Percentiles rank a stretch among this genome's conserved stretches.
These are phyloP conservation scores for Dacryopinax primogenitus DNA, from an alignment of 768 basidiomycete species.

Conservation along the genomic window DNA sequence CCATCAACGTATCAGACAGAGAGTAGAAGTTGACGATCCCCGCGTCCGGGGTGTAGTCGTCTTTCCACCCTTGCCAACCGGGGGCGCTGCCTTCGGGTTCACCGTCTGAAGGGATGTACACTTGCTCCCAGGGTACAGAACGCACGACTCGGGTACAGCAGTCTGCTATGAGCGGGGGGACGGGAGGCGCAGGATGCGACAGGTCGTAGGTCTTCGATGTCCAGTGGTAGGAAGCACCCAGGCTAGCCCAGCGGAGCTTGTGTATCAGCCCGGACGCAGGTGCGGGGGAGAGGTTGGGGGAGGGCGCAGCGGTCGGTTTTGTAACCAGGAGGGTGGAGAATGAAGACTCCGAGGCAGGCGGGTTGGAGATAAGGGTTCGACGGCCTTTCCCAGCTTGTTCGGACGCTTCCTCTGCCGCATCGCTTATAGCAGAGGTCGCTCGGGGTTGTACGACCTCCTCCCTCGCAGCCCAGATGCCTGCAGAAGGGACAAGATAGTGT, in stretches of 20 bases:
- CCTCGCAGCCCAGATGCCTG: conserved; percentile 62
- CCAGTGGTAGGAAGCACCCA: conserved; percentile 97
- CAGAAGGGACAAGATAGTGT: conserved; percentile 63
- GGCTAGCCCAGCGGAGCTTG: conserved; percentile 88
- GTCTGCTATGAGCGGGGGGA: conserved; percentile 43
- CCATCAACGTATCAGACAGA: conserved; percentile 82
- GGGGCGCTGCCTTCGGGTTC: conserved; percentile 42
- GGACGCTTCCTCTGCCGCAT: not conserved
- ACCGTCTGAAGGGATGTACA: conserved; percentile 36
- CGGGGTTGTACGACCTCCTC: conserved; percentile 18
- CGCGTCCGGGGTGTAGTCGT: conserved; percentile 85
- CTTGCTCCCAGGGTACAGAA: conserved; percentile 53
- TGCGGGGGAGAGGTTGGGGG: conserved; percentile 41
- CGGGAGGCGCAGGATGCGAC: conserved; percentile 47
- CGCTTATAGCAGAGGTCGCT: not conserved
- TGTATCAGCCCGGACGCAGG: conserved; percentile 45
- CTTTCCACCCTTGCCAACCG: conserved; percentile 62
- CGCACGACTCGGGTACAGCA: conserved; percentile 53
- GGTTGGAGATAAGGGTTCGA: conserved; percentile 49
- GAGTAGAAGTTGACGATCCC: conserved; percentile 97
- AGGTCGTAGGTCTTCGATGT: conserved; percentile 92
- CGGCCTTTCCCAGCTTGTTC: not conserved
- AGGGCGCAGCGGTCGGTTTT: conserved; percentile 54
- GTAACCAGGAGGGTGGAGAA: conserved; percentile 42
- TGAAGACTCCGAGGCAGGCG: conserved; percentile 47